phyloP scores from a whole-genome alignment of 2,329 filamentous ascomycete genomes.

The Penicillium sp. region DNA sequence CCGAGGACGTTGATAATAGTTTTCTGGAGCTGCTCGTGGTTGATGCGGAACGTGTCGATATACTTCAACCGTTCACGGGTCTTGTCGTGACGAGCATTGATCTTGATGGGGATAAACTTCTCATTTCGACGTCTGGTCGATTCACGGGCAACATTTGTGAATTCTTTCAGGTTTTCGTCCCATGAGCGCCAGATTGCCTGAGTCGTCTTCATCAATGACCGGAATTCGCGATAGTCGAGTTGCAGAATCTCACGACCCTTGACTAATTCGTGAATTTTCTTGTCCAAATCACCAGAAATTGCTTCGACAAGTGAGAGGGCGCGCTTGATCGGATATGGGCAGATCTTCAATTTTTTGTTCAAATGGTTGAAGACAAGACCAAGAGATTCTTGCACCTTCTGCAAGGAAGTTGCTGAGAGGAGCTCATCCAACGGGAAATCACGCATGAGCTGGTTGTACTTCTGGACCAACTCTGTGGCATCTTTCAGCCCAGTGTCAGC shows the following conservation, averaged over 20 bases:
- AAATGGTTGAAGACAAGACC: slow-evolving; percentile 86
- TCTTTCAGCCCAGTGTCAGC: slow-evolving; percentile 95
- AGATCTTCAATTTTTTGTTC: slow-evolving; percentile 96
- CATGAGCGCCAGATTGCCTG: slow-evolving; percentile 84
- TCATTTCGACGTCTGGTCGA: slow-evolving; percentile 89
- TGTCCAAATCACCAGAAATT: slow-evolving; percentile 88
- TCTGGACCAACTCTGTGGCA: slow-evolving; percentile 90
- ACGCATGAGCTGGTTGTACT: slow-evolving; percentile 98
- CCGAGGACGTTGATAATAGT: slow-evolving; percentile 97
- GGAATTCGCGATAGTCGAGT: slow-evolving; percentile 86
- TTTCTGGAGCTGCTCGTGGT: slow-evolving; percentile 93
- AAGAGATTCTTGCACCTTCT: slow-evolving; percentile 84
- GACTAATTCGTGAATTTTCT: slow-evolving; percentile 76
- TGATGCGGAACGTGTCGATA: slow-evolving; percentile 88
- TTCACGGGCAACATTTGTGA: slow-evolving; percentile 94
- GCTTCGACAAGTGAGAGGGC: slow-evolving; percentile 92
- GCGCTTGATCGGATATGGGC: slow-evolving; percentile 86
- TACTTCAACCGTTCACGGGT: slow-evolving; percentile 89
- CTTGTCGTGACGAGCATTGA: slow-evolving; percentile 77
- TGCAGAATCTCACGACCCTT: slow-evolving; percentile 85
- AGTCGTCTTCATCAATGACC: slow-evolving; percentile 73
- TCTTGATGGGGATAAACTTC: slow-evolving; percentile 98
- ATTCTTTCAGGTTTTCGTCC: slow-evolving; percentile 96
- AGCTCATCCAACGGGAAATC: slow-evolving; percentile 96
- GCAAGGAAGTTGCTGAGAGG: slow-evolving; percentile 79